Conservation (phyloP, 1,284 basidiomycete genomes). For the Fomitopsis schrenkii region DNA sequence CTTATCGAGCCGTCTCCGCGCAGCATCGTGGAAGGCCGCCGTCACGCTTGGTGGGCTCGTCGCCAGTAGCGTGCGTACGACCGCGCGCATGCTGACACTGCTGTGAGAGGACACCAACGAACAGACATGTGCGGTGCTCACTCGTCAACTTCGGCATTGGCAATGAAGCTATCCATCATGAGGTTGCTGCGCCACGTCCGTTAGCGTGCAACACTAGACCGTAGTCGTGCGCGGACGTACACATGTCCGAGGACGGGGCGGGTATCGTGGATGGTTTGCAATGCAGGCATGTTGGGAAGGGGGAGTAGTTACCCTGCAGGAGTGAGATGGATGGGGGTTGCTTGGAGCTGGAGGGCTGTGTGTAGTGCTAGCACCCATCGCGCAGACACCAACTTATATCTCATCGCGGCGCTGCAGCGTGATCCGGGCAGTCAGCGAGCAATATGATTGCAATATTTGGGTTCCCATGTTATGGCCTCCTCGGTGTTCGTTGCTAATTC, state of each 20-base stretch:
- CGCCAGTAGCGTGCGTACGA: slow-evolving; percentile 61
- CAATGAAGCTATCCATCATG: slow-evolving; percentile 79
- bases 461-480: background rate
- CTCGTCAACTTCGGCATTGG: slow-evolving; percentile 69
- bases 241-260: slow-evolving; percentile 40
- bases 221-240: slow-evolving; percentile 34
- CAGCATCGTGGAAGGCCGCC: slow-evolving; percentile 56
- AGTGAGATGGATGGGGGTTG: background rate
- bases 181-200: slow-evolving; percentile 50
- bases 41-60: slow-evolving; percentile 58
- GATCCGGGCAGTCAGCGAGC: background rate
- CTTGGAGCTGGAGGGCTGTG: background rate
- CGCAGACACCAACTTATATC: background rate
- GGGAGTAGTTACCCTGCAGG: background rate
- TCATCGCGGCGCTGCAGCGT: background rate
- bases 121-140: slow-evolving; percentile 27
- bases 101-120: slow-evolving; percentile 1
- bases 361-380: background rate
- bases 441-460: background rate
- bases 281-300: slow-evolving; percentile 9
- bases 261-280: slow-evolving; percentile 5
- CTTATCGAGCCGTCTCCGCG: slow-evolving; percentile 54
- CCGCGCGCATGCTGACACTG: slow-evolving; percentile 56
- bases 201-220: background rate
- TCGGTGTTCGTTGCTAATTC: background rate